A percentile compares a stretch with the other conserved stretches of the same genome.
Conservation (phyloP, 1,284 basidiomycete genomes). For the Leccinum angustisporum region DNA sequence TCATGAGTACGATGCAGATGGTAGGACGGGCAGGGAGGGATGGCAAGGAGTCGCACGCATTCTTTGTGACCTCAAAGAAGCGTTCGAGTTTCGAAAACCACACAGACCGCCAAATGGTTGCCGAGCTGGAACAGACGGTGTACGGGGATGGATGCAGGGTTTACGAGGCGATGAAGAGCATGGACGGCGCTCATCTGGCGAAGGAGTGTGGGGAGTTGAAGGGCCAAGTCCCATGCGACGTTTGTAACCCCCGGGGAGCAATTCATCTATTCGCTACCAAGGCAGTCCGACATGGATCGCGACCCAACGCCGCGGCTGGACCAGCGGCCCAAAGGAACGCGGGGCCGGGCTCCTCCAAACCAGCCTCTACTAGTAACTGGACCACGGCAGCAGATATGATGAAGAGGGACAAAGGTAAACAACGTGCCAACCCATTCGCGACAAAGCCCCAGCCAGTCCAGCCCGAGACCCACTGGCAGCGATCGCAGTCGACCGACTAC, state of each 20-base stretch:
- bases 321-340: not conserved
- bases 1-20: not conserved
- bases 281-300: not conserved
- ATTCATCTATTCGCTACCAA: not conserved
- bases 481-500: not conserved
- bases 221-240: not conserved
- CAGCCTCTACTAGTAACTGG: not conserved
- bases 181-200: not conserved
- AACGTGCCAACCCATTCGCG: not conserved
- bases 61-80: not conserved
- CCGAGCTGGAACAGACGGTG: not conserved
- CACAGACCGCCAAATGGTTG: no score
- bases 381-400: not conserved
- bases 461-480: not conserved
- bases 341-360: not conserved
- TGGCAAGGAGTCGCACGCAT: not conserved
- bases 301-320: not conserved
- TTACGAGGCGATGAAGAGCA: not conserved
- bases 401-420: not conserved
- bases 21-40: slow-evolving; percentile 2
- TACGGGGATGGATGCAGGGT: not conserved
- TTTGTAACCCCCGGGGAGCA: not conserved
- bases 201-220: not conserved
- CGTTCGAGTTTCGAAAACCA: not conserved
- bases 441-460: no score